Evolutionary conservation across 2,329 filamentous ascomycete species (phyloP).

Genomic region (Balansia obtecta): DNA sequence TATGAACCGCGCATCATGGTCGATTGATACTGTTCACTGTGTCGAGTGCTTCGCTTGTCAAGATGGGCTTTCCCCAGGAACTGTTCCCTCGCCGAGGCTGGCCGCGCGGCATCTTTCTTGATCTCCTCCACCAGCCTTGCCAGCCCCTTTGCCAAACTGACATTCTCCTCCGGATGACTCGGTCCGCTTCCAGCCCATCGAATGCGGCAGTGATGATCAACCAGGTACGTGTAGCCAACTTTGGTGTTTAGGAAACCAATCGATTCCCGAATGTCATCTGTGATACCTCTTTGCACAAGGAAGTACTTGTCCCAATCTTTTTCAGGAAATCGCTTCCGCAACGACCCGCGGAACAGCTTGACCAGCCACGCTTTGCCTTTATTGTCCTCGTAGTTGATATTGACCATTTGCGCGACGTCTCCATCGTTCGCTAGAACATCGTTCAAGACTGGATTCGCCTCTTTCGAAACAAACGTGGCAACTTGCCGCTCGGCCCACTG

Average conservation of each 20-base stretch:
- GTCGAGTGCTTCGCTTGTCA: conserved; percentile 12
- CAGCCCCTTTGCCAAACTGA: conserved; percentile 53
- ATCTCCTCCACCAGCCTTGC: conserved; percentile 49
- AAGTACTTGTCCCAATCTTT: conserved; percentile 50
- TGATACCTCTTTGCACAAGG: conserved; percentile 43
- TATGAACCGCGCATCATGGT: neutral
- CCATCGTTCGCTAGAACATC: conserved; percentile 41
- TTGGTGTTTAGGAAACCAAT: conserved; percentile 73
- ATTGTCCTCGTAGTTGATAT: conserved; percentile 83
- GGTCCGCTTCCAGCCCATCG: conserved; percentile 82
- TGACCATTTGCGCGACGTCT: conserved; percentile 59
- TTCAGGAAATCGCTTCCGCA: conserved; percentile 37
- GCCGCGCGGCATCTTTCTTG: conserved; percentile 23
- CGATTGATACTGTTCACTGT: neutral
- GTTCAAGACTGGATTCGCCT: conserved; percentile 58
- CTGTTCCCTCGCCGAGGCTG: conserved; percentile 21
- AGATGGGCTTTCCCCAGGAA: conserved; percentile 19
- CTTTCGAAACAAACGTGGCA: conserved; percentile 53
- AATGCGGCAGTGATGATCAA: conserved; percentile 80
- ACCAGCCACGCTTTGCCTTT: conserved; percentile 49
- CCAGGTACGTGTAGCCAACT: conserved; percentile 85
- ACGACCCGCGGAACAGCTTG: conserved; percentile 39
- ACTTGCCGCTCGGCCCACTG: conserved; percentile 78
- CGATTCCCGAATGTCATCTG: conserved; percentile 47
- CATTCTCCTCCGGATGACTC: conserved; percentile 52